Percentiles rank a stretch among this genome's conserved stretches.
Evolutionary conservation across 2,329 filamentous ascomycete genomes (phyloP).

Genomic region (Fusarium xyrophilum): DNA sequence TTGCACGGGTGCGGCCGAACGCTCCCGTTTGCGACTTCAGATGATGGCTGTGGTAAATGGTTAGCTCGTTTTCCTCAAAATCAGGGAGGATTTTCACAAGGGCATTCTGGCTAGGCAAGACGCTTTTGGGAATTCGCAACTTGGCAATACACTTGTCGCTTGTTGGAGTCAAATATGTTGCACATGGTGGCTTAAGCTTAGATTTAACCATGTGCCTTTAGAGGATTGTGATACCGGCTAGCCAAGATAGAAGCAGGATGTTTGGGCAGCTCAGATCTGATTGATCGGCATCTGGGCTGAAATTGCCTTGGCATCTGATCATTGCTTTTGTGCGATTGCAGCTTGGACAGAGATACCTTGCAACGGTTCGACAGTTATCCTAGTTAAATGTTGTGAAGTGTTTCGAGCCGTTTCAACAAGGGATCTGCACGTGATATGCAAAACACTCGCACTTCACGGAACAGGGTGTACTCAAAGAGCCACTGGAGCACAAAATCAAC

Average conservation of each 20-base stretch:
- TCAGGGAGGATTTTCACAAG: not conserved
- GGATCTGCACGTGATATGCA: not conserved
- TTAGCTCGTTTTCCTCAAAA: too few relatives aligned
- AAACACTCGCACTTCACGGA: not conserved
- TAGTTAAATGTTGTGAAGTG: not conserved
- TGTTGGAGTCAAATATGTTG: not conserved
- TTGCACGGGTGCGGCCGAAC: not conserved
- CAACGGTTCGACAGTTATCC: accelerated
- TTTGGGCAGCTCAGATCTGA: not conserved
- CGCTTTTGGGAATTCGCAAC: not conserved
- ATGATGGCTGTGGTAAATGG: not conserved
- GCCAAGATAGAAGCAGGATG: not conserved
- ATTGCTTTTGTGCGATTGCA: accelerated
- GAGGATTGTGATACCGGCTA: not conserved
- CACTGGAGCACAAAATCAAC: not conserved
- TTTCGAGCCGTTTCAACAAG: not conserved
- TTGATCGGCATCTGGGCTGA: not conserved
- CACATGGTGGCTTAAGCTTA: not conserved
- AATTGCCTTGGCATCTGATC: accelerated
- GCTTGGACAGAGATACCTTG: too few relatives aligned
- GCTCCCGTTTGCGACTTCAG: not conserved
- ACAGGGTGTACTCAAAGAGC: not conserved
- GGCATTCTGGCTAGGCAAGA: not conserved
- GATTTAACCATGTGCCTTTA: not conserved
- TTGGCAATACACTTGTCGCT: not conserved